Evolutionary conservation across 331 rosid genomes (phyloP).

Genomic region (Stylosanthes scabra): DNA sequence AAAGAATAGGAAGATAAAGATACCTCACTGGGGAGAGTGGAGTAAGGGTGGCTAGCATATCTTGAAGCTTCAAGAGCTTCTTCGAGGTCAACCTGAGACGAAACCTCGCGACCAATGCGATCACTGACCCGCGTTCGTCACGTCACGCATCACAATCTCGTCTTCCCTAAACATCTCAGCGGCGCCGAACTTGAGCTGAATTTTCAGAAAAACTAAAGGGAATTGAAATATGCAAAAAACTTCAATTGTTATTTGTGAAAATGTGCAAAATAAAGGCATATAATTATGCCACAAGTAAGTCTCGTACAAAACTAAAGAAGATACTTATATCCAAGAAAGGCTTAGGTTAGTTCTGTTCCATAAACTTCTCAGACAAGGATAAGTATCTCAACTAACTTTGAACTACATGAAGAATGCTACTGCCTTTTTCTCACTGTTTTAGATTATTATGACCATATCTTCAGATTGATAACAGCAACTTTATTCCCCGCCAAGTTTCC

Average conservation of each 20-base stretch:
- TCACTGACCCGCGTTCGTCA: constrained; percentile 85
- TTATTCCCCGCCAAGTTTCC: constrained; percentile 82
- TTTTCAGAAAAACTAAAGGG: not conserved
- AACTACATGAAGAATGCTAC: constrained; percentile 30
- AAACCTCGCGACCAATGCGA: constrained; percentile 86
- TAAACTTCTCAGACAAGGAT: constrained; percentile 29
- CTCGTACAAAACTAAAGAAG: not conserved
- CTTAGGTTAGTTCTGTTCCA: constrained; percentile 5
- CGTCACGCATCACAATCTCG: constrained; percentile 82
- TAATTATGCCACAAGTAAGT: not conserved
- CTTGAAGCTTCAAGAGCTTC: constrained; percentile 94
- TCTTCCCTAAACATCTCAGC: constrained; percentile 79
- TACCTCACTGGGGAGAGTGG: constrained; percentile 93
- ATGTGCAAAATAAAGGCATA: constrained; percentile 15
- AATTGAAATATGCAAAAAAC: constrained; percentile 9
- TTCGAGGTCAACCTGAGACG: constrained; percentile 93
- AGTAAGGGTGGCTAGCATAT: constrained; percentile 87
- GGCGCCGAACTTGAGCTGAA: not conserved
- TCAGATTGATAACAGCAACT: constrained; percentile 91
- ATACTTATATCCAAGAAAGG: constrained; percentile 19
- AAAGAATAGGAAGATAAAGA: not conserved
- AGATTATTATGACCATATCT: constrained; percentile 57
- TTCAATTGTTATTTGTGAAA: constrained; percentile 15
- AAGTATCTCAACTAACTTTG: constrained; percentile 25
- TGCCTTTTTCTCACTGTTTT: constrained; percentile 9